Conservation (phyloP, 1,284 basidiomycete species). For the Cryptococcus sp. region DNA sequence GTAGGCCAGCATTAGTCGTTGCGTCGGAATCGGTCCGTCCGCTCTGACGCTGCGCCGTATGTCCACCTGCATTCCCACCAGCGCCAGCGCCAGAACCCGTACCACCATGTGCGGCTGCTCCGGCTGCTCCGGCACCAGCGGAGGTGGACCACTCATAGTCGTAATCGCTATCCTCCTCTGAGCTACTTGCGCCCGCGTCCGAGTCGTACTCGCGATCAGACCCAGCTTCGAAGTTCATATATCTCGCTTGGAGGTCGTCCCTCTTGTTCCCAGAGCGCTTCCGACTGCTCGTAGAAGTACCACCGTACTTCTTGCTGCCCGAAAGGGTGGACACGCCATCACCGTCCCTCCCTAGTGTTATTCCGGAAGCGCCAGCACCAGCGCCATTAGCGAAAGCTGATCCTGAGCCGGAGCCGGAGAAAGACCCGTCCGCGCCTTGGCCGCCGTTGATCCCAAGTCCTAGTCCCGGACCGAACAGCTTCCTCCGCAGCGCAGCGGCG, state of each 20-base stretch:
- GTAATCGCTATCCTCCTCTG: slow-evolving; percentile 24
- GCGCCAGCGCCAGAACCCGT: background rate
- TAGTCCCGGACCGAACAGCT: background rate
- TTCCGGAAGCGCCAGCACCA: no score
- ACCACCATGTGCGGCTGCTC: background rate
- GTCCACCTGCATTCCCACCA: background rate
- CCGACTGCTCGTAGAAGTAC: background rate
- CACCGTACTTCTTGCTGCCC: background rate
- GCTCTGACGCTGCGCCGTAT: background rate
- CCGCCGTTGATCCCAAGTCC: background rate
- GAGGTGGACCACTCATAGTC: slow-evolving; percentile 14
- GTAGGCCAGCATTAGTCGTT: slow-evolving; percentile 3
- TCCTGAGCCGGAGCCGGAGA: background rate
- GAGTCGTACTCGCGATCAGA: slow-evolving; percentile 5
- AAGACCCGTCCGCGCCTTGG: slow-evolving; percentile 2
- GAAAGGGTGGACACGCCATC: background rate
- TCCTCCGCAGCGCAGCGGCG: background rate
- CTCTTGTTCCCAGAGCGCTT: slow-evolving; percentile 2
- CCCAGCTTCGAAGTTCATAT: slow-evolving; percentile 1
- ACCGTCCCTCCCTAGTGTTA: no score
- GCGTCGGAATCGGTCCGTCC: slow-evolving; percentile 2
- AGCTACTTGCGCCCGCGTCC: background rate
- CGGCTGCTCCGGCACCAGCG: background rate
- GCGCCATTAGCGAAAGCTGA: no score
- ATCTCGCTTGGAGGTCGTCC: slow-evolving; percentile 5